Percentiles rank a stretch among this genome's conserved stretches.
phyloP scores from a whole-genome alignment of 768 basidiomycete genomes.

The Podaxis sp. region DNA sequence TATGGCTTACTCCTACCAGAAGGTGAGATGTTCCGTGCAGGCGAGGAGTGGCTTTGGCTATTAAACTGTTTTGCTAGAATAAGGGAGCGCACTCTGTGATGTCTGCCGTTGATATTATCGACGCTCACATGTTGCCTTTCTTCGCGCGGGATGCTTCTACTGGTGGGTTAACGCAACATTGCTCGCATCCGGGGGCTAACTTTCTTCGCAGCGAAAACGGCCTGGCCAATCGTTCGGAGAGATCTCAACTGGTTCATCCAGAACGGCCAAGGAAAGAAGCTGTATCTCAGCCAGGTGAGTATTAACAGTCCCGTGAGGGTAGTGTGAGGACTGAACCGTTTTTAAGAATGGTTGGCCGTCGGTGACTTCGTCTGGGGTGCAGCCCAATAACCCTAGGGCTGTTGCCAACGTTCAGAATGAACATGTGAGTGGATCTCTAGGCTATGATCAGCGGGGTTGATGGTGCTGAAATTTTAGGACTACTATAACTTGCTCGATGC shows the following conservation, averaged over 20 bases:
- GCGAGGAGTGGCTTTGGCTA: background rate
- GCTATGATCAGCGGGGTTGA: background rate
- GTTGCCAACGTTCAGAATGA: constrained; percentile 63
- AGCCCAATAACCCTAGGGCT: constrained; percentile 63
- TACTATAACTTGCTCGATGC: constrained; percentile 65
- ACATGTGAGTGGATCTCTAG: constrained; percentile 38
- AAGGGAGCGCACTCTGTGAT: constrained; percentile 55
- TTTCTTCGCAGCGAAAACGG: constrained; percentile 39
- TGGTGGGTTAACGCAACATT: constrained; percentile 31
- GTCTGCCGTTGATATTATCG: constrained; percentile 59
- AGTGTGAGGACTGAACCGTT: background rate
- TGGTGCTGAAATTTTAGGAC: constrained; percentile 31
- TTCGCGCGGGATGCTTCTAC: constrained; percentile 56
- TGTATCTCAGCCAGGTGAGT: constrained; percentile 66
- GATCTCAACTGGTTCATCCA: constrained; percentile 69
- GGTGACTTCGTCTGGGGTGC: constrained; percentile 53
- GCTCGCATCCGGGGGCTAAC: background rate
- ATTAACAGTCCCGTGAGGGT: background rate
- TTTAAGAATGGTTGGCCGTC: constrained; percentile 79
- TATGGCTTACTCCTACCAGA: constrained; percentile 57
- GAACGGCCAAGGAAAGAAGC: constrained; percentile 69
- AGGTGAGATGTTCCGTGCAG: constrained; percentile 22
- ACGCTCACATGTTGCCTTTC: constrained; percentile 72
- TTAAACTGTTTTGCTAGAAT: constrained; percentile 21
- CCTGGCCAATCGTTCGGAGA: constrained; percentile 59